Conservation (phyloP, 2,329 filamentous ascomycete species). For the Tolypocladium cylindrosporum region DNA sequence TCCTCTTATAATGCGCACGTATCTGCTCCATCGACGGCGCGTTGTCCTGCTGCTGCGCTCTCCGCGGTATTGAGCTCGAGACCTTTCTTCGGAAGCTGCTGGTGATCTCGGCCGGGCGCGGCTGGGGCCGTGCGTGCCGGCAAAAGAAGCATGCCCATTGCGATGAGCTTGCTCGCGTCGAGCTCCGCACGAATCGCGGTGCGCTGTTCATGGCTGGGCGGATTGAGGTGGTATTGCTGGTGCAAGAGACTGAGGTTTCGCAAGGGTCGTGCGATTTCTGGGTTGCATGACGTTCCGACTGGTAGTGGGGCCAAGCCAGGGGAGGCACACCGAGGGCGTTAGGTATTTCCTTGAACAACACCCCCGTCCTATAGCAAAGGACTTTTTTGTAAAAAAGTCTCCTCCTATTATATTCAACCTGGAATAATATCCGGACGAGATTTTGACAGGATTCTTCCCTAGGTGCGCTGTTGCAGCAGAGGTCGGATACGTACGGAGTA, state of each 20-base stretch:
- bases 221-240: constrained; percentile 1
- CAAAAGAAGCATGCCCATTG: constrained; percentile 28
- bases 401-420: no score
- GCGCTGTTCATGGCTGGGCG: constrained; percentile 27
- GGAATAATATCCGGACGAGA: no score
- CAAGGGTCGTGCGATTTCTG: background rate
- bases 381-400: no score
- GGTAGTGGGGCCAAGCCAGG: background rate
- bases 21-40: constrained; percentile 49
- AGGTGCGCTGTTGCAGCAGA: background rate
- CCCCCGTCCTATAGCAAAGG: no score
- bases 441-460: no score
- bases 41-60: constrained; percentile 14
- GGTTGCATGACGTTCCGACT: background rate
- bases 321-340: background rate
- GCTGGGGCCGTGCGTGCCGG: constrained; percentile 20
- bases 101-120: constrained; percentile 9
- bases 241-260: background rate
- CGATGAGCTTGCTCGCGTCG: constrained; percentile 13
- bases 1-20: constrained; percentile 52
- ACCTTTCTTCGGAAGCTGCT: constrained; percentile 21
- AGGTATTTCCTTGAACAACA: no score
- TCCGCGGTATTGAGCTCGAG: constrained; percentile 17
- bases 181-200: constrained; percentile 23
- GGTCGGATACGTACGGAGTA: background rate